Percentiles rank a stretch among this genome's conserved stretches.
These are phyloP conservation scores for Geotrichum reessii DNA, from an alignment of 1,139 yeast genomes.

Conservation along the genomic window DNA sequence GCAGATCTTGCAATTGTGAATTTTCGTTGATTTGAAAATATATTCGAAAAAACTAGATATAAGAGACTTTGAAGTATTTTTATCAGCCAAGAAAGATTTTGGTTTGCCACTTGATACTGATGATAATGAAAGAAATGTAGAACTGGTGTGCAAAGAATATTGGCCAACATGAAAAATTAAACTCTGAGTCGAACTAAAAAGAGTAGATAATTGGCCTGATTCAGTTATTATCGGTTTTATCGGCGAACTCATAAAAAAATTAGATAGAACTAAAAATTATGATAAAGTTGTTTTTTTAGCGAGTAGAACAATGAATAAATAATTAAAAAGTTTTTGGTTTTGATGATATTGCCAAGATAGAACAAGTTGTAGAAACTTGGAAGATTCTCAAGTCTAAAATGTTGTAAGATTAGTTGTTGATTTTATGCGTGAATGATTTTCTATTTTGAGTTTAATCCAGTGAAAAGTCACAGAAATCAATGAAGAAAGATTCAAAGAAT, in stretches of 20 bases:
- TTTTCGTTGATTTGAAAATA: background rate
- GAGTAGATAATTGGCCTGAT: background rate
- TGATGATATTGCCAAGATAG: background rate
- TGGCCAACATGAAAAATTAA: slow-evolving; percentile 1
- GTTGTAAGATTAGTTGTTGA: background rate
- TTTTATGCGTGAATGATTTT: background rate
- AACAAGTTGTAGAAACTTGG: background rate
- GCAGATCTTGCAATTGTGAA: too few species aligned
- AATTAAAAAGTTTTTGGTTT: background rate
- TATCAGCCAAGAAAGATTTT: background rate
- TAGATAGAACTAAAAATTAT: background rate
- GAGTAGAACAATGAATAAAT: background rate
- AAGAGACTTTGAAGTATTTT: background rate
- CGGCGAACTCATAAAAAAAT: slow-evolving; percentile 5
- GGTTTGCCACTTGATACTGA: background rate
- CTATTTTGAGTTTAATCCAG: background rate
- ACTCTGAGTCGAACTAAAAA: background rate
- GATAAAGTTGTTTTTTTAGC: background rate
- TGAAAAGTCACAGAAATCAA: background rate
- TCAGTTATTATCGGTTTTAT: background rate
- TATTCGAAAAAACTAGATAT: background rate
- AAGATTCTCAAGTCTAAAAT: background rate
- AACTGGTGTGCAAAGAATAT: background rate
- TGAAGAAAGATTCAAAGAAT: background rate
- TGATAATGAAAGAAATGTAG: background rate